Base-by-base conservation (phyloP, 2,329 filamentous ascomycete species). In the Colletotrichum sojae region DNA sequence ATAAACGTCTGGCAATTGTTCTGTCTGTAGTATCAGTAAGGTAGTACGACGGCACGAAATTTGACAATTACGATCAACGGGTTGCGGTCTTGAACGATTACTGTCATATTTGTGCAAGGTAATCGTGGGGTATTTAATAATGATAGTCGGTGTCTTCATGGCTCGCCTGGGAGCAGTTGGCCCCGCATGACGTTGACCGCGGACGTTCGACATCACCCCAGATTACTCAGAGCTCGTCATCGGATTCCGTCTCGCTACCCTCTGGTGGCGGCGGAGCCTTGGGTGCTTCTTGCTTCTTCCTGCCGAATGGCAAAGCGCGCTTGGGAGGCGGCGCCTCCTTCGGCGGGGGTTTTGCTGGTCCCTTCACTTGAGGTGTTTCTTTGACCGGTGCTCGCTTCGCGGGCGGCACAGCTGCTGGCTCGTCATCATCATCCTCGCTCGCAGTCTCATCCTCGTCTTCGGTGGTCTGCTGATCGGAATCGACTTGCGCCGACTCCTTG, bases 181-280 rank as follows among this genome's bases (percentile, higher is more conserved):
- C 31, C 31, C 31, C 31, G 31, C 31, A 36, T 36, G 31, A 36
- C 31, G 31, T 36, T 36, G 31, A 36, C 31, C 10, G 8, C 3
- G 9, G 8, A 36, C 31, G 31, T 36, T 36, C 31, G 10, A 36
- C 6, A 36, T 36, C 10, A 36, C 31, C 56, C 46, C 46, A 6
- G 9, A 20, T 12, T n/a, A 22, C 46, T 82, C 75, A 89, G 66
- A 89, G 72, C 73, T 89, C 87, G 73, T 89, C 87, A 69, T 88
- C 87, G 0, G 85, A 87, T n/a, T 85, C 85, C 0, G 85, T 86
- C 62, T 88, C 86, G 55, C 83, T 84, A 16, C 75, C 80, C 12
- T 77, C 76, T 10, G 73, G 75, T 51, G 71, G 76, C 49, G 72
- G 75, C 5, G 79, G 67, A 3, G 78, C 69, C 54, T 75, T 72